phyloP scores from a whole-genome alignment of 352 stramenopile species.

The Pythium monospermum region DNA sequence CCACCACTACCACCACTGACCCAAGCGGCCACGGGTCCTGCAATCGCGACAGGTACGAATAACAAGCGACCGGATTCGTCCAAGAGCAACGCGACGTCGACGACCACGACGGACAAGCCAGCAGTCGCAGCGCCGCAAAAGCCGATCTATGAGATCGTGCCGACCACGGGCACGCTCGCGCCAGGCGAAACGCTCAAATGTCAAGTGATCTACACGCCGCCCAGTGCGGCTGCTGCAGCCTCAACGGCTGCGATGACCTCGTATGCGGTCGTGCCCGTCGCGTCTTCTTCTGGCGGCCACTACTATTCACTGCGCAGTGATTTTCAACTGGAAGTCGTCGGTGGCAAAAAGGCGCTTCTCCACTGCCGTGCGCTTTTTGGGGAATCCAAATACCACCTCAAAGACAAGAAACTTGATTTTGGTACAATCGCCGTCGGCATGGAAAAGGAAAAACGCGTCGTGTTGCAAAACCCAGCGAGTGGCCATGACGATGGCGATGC shows the following conservation, averaged over 20 bases:
- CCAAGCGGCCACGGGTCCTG: too few relatives aligned
- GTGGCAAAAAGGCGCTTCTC: slow-evolving; percentile 40
- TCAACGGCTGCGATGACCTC: slow-evolving; percentile 2
- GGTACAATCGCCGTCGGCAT: slow-evolving; percentile 77
- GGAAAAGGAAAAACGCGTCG: slow-evolving; percentile 48
- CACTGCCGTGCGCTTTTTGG: slow-evolving; percentile 44
- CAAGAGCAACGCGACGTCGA: slow-evolving; percentile 43
- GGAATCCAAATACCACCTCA: slow-evolving; percentile 47
- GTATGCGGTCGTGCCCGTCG: slow-evolving; percentile 2
- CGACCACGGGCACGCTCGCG: slow-evolving; percentile 31
- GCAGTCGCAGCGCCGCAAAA: slow-evolving; percentile 16
- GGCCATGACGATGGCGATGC: slow-evolving; percentile 7
- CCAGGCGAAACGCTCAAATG: slow-evolving; percentile 31
- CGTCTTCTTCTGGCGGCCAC: not conserved
- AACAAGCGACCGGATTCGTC: slow-evolving; percentile 45
- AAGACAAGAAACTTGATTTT: slow-evolving; percentile 82
- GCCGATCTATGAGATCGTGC: slow-evolving; percentile 49
- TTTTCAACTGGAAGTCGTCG: slow-evolving; percentile 51
- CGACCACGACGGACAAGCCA: not conserved
- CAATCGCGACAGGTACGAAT: too few relatives aligned
- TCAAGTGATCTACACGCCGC: slow-evolving; percentile 55
- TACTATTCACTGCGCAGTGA: slow-evolving; percentile 34
- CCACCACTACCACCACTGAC: not conserved
- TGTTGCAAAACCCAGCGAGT: slow-evolving; percentile 31
- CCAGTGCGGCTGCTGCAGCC: slow-evolving; percentile 3